Conservation (phyloP, 1,139 yeast genomes). For the Geotrichum bryndzae region DNA sequence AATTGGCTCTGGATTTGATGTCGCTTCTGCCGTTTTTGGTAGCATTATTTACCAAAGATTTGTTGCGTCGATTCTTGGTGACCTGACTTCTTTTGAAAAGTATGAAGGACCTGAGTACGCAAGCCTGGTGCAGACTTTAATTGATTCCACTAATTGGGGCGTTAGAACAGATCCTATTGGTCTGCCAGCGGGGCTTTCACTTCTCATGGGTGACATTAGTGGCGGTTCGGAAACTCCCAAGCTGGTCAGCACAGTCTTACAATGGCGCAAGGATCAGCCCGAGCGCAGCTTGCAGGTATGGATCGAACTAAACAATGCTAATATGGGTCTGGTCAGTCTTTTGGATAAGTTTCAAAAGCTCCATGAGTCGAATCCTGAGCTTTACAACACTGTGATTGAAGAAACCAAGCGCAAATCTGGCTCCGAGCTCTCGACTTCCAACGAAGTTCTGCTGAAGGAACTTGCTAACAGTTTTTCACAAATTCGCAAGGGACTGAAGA, state of each 20-base stretch:
- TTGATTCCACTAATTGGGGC: constrained; percentile 33
- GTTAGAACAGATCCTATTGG: constrained; percentile 40
- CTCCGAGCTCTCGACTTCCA: constrained; percentile 22
- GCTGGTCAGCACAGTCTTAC: constrained; percentile 66
- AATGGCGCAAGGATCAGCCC: constrained; percentile 58
- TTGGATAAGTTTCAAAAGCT: constrained; percentile 41
- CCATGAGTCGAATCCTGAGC: constrained; percentile 19
- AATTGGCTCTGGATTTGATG: constrained; percentile 95
- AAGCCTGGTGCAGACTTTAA: constrained; percentile 35
- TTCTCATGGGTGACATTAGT: constrained; percentile 87
- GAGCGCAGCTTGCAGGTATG: constrained; percentile 51
- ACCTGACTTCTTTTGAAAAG: constrained; percentile 15
- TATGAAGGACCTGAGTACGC: constrained; percentile 20
- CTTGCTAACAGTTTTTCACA: constrained; percentile 34
- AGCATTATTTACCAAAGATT: constrained; percentile 78
- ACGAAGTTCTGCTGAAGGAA: constrained; percentile 12
- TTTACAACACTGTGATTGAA: constrained; percentile 14
- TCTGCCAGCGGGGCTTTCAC: constrained; percentile 59
- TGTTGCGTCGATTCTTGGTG: constrained; percentile 25
- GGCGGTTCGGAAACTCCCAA: constrained; percentile 95
- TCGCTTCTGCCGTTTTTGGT: constrained; percentile 92
- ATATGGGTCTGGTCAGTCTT: constrained; percentile 49
- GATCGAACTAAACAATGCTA: constrained; percentile 50
- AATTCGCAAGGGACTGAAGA: constrained; percentile 52
- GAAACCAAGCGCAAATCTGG: constrained; percentile 6